Base-by-base conservation (phyloP, 1,284 basidiomycete genomes). In the Kalmanozyma brasiliensis region DNA sequence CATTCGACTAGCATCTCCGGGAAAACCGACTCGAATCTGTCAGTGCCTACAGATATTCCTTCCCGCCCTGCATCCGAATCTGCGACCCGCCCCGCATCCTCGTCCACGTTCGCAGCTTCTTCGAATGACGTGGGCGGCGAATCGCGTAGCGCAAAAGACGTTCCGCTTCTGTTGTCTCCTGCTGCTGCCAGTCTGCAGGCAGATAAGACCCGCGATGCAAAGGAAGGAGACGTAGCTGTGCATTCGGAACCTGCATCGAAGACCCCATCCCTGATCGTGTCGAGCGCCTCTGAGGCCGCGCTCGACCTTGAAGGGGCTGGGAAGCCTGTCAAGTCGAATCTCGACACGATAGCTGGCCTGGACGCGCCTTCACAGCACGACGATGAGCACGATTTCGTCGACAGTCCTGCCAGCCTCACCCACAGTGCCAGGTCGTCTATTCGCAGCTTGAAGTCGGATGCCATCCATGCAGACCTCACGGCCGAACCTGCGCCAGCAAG, bases 361-460 rank as follows among this genome's bases (percentile, higher is more conserved):
- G 52, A 43, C 11, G 38, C 52, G 11, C 40, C 52, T 4, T 43
- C 49, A 17, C 20, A 30, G 13, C 34, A 19, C 20, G 41, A 44
- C 14, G 51, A 51, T 16, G 55, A 65, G 8, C 62, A 14, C 23
- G 60, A 69, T 14, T 22, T 55, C 0, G 48, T 70, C 26, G 61
- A 70, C 19, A 61, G 57, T 34, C 67, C 67, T 32, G 45, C 67
- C 8, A 70, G 67, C 38, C 40, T 70, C 0, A 36, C 44, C 8
- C 52, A 45, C 36, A 70, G 61, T 35, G 38, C 51, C 10, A 46
- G 44, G 10, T 69, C 60, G 14, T 63, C 66, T 11, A 30, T 63
- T 9, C 59, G 42, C 17, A 55, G 66, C 29, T 59, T 51, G 14
- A 60, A 44, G 20, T 52, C 52, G 20, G 57, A 66, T 17, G 48